Evolutionary conservation across 2,329 filamentous ascomycete species (phyloP), one percentile per base, ranked within the genome.

Genomic region (Cadophora sp.): DNA sequence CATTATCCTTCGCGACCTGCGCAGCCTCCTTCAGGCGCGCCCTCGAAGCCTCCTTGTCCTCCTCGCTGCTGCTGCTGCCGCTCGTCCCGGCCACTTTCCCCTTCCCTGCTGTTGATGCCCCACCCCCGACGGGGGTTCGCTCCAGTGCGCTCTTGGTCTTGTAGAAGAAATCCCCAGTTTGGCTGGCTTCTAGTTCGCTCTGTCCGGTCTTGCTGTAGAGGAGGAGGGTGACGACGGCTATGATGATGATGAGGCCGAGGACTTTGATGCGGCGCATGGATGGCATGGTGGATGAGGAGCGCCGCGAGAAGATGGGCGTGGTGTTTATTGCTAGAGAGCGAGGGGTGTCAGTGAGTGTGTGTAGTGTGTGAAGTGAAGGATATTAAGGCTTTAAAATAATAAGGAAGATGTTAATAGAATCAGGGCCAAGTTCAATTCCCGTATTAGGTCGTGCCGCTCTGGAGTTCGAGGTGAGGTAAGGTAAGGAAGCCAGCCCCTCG

Each of bases 241-340:
- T 83, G 72, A 94, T 73, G 65, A 89, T 83, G 65, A 90, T 82
- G 74, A 94, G 82, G 70, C 87, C 81, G 65, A 93, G 81, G 73
- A 91, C 81, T 76, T 89, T 89, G 74, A 93, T 76, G 73, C 92
- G 89, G 71, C 93, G 89, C 73, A 85, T 83, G 22, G 90, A 91
- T 74, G 88, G 87, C 91, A 93, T 93, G 64, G 66, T 71, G 56
- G 62, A 33, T 18, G 61, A 45, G 22, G 48, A 11, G 20, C 63
- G 66, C 41, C 69, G 67, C 33, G 62, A 60, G 53, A 71, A 70
- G 56, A 70, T 70, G 45, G 69, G 70, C 9, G 69, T 66, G 39
- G 67, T 71, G n/a, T 68, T 53, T n/a, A 66, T 63, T 13, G 66
- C 68, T 70, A 39, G n/a, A 8, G 7, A 7, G 22, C 18, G 14